Percentiles rank a stretch among this genome's conserved stretches.
phyloP scores from a whole-genome alignment of 495 filamentous ascomycete genomes.

The Talaromyces nanjingensis region DNA sequence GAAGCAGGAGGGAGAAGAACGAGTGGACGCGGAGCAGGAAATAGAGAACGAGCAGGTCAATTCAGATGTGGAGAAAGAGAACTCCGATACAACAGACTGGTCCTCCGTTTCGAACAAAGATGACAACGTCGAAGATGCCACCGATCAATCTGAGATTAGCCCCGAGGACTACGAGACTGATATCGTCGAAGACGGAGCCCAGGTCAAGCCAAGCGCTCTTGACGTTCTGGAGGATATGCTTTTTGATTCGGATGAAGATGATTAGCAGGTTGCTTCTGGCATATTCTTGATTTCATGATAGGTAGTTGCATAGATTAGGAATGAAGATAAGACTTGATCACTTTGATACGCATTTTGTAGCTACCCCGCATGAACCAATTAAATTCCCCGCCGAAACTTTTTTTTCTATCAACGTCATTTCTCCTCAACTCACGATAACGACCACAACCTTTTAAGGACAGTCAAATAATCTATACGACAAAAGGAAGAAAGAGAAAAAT shows the following conservation, averaged over 20 bases:
- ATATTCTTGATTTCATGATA: neutral
- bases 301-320: neutral
- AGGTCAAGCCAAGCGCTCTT: constrained; percentile 22
- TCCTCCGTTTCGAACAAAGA: neutral
- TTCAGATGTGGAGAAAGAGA: neutral
- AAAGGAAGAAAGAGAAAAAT: constrained; percentile 16
- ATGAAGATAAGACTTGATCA: neutral
- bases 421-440: no score
- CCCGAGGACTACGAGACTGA: constrained; percentile 11
- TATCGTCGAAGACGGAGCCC: constrained; percentile 22
- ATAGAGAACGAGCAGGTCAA: neutral
- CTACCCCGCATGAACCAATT: constrained; percentile 20
- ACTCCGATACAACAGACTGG: neutral
- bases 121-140: neutral
- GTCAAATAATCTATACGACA: no score
- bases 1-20: neutral
- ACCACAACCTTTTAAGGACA: no score
- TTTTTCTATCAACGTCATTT: constrained; percentile 21
- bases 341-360: neutral
- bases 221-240: constrained; percentile 16
- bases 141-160: neutral
- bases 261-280: neutral
- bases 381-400: constrained; percentile 23
- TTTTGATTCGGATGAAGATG: neutral
- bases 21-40: neutral